Evolutionary conservation across 2,329 filamentous ascomycete genomes (phyloP), one percentile per base, ranked within the genome.

Genomic region (Chlorencoelia australis): DNA sequence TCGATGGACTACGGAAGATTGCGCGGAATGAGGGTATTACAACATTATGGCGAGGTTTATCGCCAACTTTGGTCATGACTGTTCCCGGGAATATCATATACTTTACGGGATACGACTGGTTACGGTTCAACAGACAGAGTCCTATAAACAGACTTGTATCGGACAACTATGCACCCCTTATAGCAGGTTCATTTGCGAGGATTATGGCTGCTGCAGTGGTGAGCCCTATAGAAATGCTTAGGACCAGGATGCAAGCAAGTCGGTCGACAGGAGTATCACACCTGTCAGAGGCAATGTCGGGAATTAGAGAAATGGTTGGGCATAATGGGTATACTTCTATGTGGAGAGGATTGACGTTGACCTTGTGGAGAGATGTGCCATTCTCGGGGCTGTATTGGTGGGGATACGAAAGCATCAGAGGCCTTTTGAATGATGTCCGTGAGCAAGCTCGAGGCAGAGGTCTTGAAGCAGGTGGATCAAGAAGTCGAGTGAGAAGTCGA

Each of bases 331-430:
- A 91, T 48, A 69, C 71, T 1, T 85, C 87, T 2, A 65, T 98
- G 0, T 98, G 91, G 91, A 73, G 89, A 39, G 91, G 91, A 0
- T 63, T 98, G 37, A 87, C 81, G 0, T 65, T 98, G 50, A 96
- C 89, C 0, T 71, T 98, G 40, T 98, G 91, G 91, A 74, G 91
- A 45, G 91, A 98, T 55, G 91, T 96, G 0, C 91, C 91, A 0
- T 98, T 98, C 54, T 96, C 89, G 1, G 91, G 83, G 3, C 73
- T 98, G 29, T 98, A 98, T 65, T 98, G 91, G 91, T 93, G 83
- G 78, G 89, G 91, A 9, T 98, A 98, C 57, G 91, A 98, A 64
- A 77, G 74, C 13, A 79, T 89, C 37, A 77, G 87, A 35, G 75
- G 78, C 16, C 64, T 65, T 35, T 61, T 96, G 39, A 81, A 78